A percentile compares a stretch with the other conserved stretches of the same genome.
Evolutionary conservation across 2,329 filamentous ascomycete species (phyloP).

Genomic region (Colletotrichum chlorophyti): DNA sequence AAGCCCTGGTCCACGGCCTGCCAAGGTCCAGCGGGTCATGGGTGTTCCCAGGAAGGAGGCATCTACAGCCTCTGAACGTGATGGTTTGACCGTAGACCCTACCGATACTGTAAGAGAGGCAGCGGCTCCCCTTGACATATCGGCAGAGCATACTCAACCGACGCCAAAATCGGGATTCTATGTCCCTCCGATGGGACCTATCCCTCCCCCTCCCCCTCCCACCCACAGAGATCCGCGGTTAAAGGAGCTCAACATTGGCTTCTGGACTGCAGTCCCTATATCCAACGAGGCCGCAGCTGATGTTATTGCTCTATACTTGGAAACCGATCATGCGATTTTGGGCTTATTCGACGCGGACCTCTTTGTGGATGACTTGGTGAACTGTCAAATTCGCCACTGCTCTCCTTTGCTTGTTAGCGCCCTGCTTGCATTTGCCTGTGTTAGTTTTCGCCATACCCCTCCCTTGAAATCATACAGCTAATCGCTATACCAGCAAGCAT

Average conservation of each 20-base stretch:
- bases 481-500: conserved; percentile 10
- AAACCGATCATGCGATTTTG: conserved; percentile 47
- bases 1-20: neutral
- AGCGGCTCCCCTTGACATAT: neutral
- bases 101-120: neutral
- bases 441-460: conserved; percentile 32
- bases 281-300: conserved; percentile 37
- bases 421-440: conserved; percentile 42
- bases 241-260: conserved; percentile 35
- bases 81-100: neutral
- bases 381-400: conserved; percentile 35
- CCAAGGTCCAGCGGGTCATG: conserved; percentile 11
- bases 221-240: conserved; percentile 36
- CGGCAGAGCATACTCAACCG: neutral
- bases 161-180: conserved; percentile 30
- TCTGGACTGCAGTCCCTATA: conserved; percentile 43
- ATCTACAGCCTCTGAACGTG: neutral
- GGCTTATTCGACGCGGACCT: conserved; percentile 42
- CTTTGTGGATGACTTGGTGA: conserved; percentile 41
- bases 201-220: conserved; percentile 21
- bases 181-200: conserved; percentile 28
- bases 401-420: conserved; percentile 44
- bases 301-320: conserved; percentile 43
- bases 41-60: neutral
- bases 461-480: neutral